These are phyloP conservation scores for Plectosphaerella sp. DNA, from an alignment of 2,329 filamentous ascomycete species.

Conservation along the genomic window DNA sequence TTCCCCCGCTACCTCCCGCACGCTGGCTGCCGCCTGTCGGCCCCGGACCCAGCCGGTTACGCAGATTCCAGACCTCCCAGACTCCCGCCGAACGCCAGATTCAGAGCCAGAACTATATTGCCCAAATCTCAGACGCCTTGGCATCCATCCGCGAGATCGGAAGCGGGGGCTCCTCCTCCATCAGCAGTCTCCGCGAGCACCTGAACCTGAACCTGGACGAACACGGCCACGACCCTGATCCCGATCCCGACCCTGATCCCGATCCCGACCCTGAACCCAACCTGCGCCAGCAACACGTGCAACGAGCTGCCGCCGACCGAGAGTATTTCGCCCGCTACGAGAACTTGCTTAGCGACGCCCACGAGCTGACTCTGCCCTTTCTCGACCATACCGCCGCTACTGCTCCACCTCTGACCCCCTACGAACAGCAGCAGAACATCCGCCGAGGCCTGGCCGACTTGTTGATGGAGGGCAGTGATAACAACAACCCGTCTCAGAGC, in stretches of 20 bases:
- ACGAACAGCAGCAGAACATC: background rate
- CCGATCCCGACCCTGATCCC: conserved; percentile 18
- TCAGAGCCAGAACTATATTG: conserved; percentile 19
- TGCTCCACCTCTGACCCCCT: background rate
- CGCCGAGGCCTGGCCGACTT: background rate
- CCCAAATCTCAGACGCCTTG: background rate
- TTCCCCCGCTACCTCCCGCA: conserved; percentile 22
- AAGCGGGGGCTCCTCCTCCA: too few relatives aligned
- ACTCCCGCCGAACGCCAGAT: conserved; percentile 14
- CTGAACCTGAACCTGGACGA: conserved; percentile 34
- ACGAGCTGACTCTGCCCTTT: background rate
- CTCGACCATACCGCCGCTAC: background rate
- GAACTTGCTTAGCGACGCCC: conserved; percentile 5
- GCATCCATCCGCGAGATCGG: background rate
- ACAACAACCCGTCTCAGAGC: background rate
- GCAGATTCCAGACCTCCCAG: conserved; percentile 1
- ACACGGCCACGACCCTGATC: conserved; percentile 27
- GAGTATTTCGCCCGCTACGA: conserved; percentile 8
- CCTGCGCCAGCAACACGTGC: background rate
- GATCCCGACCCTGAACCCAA: background rate
- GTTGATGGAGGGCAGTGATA: background rate
- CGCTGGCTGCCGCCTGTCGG: conserved; percentile 26
- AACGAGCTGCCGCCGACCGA: background rate
- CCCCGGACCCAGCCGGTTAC: conserved; percentile 8
- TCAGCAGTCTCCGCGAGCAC: conserved; percentile 18